Evolutionary conservation across 2,329 filamentous ascomycete genomes (phyloP).

Genomic region (Fusarium sp.): DNA sequence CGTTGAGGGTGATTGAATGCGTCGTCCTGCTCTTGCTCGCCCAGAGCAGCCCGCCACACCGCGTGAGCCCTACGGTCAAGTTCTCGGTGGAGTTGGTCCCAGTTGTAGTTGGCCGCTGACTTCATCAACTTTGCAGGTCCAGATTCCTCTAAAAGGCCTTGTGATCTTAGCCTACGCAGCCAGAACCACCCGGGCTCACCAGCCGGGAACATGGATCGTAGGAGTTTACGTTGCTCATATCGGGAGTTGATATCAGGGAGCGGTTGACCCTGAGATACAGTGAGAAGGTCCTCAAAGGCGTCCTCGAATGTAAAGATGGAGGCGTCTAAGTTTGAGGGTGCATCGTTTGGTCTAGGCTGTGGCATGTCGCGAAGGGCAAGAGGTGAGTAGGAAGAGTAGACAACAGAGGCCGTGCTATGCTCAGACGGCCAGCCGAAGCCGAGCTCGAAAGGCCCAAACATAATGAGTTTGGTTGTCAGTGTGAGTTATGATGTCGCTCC

Average conservation of each 20-base stretch:
- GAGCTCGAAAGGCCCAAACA: slow-evolving; percentile 40
- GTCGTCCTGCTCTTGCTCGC: slow-evolving; percentile 31
- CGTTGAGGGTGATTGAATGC: slow-evolving; percentile 25
- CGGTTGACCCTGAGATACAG: slow-evolving; percentile 59
- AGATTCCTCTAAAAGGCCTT: slow-evolving; percentile 56
- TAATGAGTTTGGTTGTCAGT: slow-evolving; percentile 30
- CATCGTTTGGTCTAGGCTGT: slow-evolving; percentile 64
- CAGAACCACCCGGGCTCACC: slow-evolving; percentile 61
- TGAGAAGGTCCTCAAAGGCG: slow-evolving; percentile 71
- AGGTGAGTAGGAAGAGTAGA: slow-evolving; percentile 52
- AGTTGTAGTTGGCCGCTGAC: slow-evolving; percentile 43
- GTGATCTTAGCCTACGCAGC: slow-evolving; percentile 56
- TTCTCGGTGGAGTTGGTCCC: slow-evolving; percentile 52
- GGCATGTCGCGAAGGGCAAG: slow-evolving; percentile 59
- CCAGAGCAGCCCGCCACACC: slow-evolving; percentile 47
- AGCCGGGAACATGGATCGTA: slow-evolving; percentile 57
- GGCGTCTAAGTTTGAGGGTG: slow-evolving; percentile 55
- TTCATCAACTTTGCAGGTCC: slow-evolving; percentile 34
- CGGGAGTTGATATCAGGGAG: slow-evolving; percentile 59
- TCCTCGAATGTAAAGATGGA: slow-evolving; percentile 67
- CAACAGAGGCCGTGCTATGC: slow-evolving; percentile 44
- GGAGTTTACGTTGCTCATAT: slow-evolving; percentile 55
- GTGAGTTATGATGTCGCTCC: neutral
- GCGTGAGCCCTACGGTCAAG: slow-evolving; percentile 50
- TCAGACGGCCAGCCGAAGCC: slow-evolving; percentile 36